These are phyloP conservation scores for Umbelopsis isabellina DNA, from an alignment of 192 early-diverging fungal species.

Conservation along the genomic window DNA sequence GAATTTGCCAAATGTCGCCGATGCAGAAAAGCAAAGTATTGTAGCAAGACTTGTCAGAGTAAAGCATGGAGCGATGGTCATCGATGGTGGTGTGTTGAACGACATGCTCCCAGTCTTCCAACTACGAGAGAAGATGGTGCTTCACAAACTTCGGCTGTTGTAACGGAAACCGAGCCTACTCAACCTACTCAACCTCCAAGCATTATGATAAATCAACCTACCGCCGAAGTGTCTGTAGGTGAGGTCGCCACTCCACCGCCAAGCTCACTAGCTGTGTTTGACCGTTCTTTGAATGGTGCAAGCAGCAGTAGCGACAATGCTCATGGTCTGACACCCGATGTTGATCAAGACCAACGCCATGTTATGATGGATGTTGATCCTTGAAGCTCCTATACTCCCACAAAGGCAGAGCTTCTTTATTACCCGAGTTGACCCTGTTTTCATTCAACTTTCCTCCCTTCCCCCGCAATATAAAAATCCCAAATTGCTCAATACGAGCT, in stretches of 20 bases:
- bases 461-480: neutral
- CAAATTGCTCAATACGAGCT: neutral
- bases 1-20: conserved; percentile 88
- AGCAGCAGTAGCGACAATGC: conserved; percentile 18
- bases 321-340: neutral
- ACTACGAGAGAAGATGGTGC: neutral
- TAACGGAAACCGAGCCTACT: neutral
- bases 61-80: conserved; percentile 81
- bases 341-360: conserved; percentile 16
- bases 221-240: conserved; percentile 11
- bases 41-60: conserved; percentile 75
- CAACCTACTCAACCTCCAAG: neutral
- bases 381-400: neutral
- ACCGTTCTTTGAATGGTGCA: conserved; percentile 11
- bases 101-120: conserved; percentile 20
- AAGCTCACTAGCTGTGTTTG: conserved; percentile 10
- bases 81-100: conserved; percentile 79
- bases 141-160: neutral
- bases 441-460: neutral
- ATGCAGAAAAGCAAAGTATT: conserved; percentile 88
- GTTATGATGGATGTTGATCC: conserved; percentile 21
- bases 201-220: conserved; percentile 15
- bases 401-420: neutral
- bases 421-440: neutral
- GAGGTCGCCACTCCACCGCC: conserved; percentile 13